Conservation (phyloP, 2,329 filamentous ascomycete genomes). For the Arthrobotrys conoides region DNA sequence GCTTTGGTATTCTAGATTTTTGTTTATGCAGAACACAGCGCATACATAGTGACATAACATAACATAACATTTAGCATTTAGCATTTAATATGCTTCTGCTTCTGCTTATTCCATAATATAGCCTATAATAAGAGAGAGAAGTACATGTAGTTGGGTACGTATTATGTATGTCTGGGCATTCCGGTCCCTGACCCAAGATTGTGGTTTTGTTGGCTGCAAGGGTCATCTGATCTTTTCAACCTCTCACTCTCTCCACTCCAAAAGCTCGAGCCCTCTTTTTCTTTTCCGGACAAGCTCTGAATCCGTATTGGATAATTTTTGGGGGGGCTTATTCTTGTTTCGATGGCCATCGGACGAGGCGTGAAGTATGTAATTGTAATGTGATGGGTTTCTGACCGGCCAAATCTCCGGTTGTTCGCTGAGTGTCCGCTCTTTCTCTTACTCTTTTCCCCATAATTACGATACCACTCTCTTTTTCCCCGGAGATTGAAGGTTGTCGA, state of each 20-base stretch:
- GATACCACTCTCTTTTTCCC: not conserved
- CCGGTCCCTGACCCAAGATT: constrained; percentile 53
- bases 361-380: constrained; percentile 3
- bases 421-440: constrained; percentile 40
- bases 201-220: constrained; percentile 38
- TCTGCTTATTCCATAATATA: too few relatives aligned
- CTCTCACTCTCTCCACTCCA: not conserved
- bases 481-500: constrained; percentile 1
- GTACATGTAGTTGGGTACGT: too few relatives aligned
- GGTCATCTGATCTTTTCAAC: constrained; percentile 51
- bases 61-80: not conserved
- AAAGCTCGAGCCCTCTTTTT: not conserved
- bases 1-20: constrained; percentile 19
- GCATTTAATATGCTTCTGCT: too few relatives aligned
- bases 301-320: not conserved
- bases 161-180: too few relatives aligned
- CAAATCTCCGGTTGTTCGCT: constrained; percentile 47
- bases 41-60: not conserved
- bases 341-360: constrained; percentile 5
- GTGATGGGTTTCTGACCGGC: constrained; percentile 13
- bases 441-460: not conserved
- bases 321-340: not conserved
- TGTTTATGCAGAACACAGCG: not conserved
- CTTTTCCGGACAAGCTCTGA: too few relatives aligned
- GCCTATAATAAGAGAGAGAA: not conserved